These are phyloP conservation scores for Xylaria sp. DNA, from an alignment of 2,329 filamentous ascomycete genomes.

Conservation along the genomic window DNA sequence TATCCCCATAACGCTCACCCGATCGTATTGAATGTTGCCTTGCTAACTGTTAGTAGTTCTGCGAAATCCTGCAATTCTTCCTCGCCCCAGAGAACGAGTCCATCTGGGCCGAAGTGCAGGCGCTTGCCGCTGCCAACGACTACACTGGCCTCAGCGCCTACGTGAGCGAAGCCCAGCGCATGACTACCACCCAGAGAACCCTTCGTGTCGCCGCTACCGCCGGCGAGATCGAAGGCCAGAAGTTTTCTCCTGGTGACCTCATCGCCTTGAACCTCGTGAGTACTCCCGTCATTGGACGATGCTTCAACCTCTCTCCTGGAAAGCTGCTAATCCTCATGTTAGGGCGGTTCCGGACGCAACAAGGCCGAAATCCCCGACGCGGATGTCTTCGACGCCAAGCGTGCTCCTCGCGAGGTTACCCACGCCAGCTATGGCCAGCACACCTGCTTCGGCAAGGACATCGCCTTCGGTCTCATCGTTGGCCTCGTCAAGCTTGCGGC, in stretches of 20 bases:
- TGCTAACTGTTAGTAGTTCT: conserved; percentile 33
- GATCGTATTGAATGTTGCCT: neutral
- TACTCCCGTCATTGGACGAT: neutral
- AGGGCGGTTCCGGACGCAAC: conserved; percentile 39
- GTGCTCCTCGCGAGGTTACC: conserved; percentile 37
- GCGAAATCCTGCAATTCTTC: conserved; percentile 41
- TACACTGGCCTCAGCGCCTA: conserved; percentile 34
- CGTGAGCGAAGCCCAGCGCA: conserved; percentile 38
- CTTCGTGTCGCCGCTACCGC: conserved; percentile 34
- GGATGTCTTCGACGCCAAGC: conserved; percentile 39
- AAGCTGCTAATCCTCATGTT: conserved; percentile 13
- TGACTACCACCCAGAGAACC: conserved; percentile 38
- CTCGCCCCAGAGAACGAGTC: conserved; percentile 36
- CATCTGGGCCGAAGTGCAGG: conserved; percentile 41
- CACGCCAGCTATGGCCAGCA: conserved; percentile 44
- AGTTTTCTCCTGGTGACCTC: conserved; percentile 37
- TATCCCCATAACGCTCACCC: neutral
- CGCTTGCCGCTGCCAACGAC: conserved; percentile 34
- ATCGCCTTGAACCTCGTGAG: conserved; percentile 39
- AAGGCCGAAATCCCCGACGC: conserved; percentile 35
- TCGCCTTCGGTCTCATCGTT: conserved; percentile 38
- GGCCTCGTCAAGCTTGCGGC: conserved; percentile 41
- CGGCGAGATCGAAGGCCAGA: conserved; percentile 36
- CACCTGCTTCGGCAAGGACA: conserved; percentile 40
- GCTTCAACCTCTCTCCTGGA: neutral